Base-by-base conservation (phyloP, 139 green algal genomes). In the Chlorella sp. region DNA sequence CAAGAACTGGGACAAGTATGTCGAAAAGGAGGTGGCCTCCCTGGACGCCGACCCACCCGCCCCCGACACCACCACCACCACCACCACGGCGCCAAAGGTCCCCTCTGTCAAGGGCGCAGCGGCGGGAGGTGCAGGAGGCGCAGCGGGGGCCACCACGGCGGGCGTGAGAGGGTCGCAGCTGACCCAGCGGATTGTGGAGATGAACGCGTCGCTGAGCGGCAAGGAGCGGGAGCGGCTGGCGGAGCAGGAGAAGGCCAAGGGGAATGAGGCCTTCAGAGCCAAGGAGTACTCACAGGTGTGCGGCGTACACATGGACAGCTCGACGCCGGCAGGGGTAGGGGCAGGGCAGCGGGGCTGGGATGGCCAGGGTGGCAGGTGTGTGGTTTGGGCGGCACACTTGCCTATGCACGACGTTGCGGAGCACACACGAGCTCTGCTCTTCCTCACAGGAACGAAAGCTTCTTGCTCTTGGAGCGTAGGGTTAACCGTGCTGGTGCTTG, bases 171-270 rank as follows among this genome's bases (percentile, higher is more conserved):
- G 42, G 10, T 10, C 42, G 10, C 10, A 55, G 42, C 42, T 55
- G 42, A 55, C 42, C 42, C 42, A 17, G 42, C 42, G 42, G 10
- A 55, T 55, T 17, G 10, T 26, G 42, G 73, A 60, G 23, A 30
- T 72, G 29, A 80, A 80, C 33, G 30, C 34, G 2, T 26, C n/a
- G 27, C 34, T 65, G 3, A 62, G 63, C 2, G 2, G 35, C 0
- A 30, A 49, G 14, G 78, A 83, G 78, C 68, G 65, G 22, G 31
- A 69, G 32, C 31, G 24, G 30, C 72, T 77, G 17, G 64, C 64
- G 2, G 51, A 69, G 26, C 2, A 34, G 55, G 73, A 83, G 65
- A 80, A 80, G 64, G 27, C 30, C 35, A 83, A 83, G 73, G 78
- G 78, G 29, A 83, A 83, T 67, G 78, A 83, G 42, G 10, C 17